Conservation (phyloP, 1,139 yeast species). For the Petasospora fabianii region DNA sequence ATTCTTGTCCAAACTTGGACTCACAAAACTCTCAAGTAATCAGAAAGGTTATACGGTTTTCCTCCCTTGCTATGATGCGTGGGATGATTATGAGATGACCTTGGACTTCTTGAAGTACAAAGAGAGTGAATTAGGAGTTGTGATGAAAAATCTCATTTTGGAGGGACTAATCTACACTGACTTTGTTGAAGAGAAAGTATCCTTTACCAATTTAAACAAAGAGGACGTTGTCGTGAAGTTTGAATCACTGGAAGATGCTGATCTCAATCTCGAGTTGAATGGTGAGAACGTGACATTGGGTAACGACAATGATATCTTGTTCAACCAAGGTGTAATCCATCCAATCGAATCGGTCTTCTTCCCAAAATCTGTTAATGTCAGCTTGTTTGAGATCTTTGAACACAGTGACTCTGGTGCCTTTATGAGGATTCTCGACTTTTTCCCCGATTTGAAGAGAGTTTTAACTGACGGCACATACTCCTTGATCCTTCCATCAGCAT, state of each 20-base stretch:
- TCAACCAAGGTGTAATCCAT: slow-evolving; percentile 84
- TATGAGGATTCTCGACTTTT: slow-evolving; percentile 41
- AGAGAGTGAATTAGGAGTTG: slow-evolving; percentile 42
- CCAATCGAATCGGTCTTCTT: slow-evolving; percentile 54
- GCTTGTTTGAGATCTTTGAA: slow-evolving; percentile 53
- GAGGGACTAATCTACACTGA: slow-evolving; percentile 70
- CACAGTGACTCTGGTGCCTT: slow-evolving; percentile 46
- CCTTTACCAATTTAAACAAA: slow-evolving; percentile 35
- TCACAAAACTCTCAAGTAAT: slow-evolving; percentile 43
- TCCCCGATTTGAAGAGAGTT: slow-evolving; percentile 26
- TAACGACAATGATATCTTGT: slow-evolving; percentile 63
- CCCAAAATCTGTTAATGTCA: slow-evolving; percentile 54
- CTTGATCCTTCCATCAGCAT: slow-evolving; percentile 67
- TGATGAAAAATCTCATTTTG: slow-evolving; percentile 58
- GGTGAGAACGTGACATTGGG: slow-evolving; percentile 27
- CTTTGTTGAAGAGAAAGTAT: slow-evolving; percentile 32
- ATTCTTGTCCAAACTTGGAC: slow-evolving; percentile 46
- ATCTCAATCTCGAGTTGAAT: slow-evolving; percentile 27
- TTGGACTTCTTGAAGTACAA: slow-evolving; percentile 56
- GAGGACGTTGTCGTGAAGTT: slow-evolving; percentile 26
- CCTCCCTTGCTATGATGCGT: slow-evolving; percentile 74
- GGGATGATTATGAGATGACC: slow-evolving; percentile 66
- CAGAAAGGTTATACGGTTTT: slow-evolving; percentile 68
- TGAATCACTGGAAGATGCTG: slow-evolving; percentile 5
- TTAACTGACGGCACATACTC: slow-evolving; percentile 42